These are phyloP conservation scores for Ogataea sp. DNA, from an alignment of 805 yeast genomes.

Conservation along the genomic window DNA sequence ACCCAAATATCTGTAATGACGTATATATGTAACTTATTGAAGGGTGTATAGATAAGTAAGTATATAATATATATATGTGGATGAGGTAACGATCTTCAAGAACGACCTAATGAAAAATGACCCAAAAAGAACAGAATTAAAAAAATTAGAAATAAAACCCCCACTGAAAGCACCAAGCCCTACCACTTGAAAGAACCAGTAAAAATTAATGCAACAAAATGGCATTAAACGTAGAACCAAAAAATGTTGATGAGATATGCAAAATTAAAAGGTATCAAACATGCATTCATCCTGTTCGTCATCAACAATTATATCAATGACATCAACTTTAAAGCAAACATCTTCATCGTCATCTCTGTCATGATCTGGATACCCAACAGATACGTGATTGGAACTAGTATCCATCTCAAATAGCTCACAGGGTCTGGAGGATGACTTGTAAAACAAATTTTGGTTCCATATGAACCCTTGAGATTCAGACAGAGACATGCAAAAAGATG, in stretches of 20 bases:
- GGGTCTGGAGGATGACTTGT: background rate
- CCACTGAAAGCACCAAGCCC: too few relatives aligned
- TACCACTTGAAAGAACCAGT: too few relatives aligned
- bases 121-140: too few relatives aligned
- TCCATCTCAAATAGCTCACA: background rate
- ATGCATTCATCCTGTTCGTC: constrained; percentile 4
- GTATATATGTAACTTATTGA: too few relatives aligned
- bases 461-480: constrained; percentile 65
- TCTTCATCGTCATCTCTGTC: background rate
- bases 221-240: background rate
- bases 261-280: background rate
- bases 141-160: too few relatives aligned
- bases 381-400: background rate
- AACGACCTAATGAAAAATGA: too few relatives aligned
- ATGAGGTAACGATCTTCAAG: too few relatives aligned
- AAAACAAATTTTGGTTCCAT: constrained; percentile 67
- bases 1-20: too few relatives aligned
- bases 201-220: background rate
- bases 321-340: constrained; percentile 8
- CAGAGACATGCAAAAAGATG: constrained; percentile 36
- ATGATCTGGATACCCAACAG: background rate
- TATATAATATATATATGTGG: too few relatives aligned
- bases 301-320: constrained; percentile 17
- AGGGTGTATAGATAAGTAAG: too few relatives aligned
- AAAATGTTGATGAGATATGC: background rate